Percentiles rank a stretch among this genome's conserved stretches.
These are phyloP conservation scores for Yamadazyma triangularis DNA, from an alignment of 1,139 yeast species.

Conservation along the genomic window DNA sequence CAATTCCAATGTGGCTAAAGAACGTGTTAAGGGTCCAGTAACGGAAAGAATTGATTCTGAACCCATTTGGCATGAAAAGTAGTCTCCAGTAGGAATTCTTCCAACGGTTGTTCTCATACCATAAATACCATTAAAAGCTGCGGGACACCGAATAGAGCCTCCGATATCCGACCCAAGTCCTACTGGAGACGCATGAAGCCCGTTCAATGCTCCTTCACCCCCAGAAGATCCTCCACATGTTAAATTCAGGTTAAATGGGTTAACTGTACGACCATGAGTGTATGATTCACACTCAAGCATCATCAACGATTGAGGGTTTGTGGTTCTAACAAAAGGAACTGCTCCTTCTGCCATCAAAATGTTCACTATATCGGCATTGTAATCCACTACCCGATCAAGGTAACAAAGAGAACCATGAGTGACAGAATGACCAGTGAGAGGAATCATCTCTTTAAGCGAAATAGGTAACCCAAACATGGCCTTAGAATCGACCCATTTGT, in stretches of 20 bases:
- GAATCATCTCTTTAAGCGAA: conserved; percentile 16
- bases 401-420: conserved; percentile 17
- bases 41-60: conserved; percentile 40
- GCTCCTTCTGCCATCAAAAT: conserved; percentile 17
- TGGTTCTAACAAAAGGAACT: conserved; percentile 35
- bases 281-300: conserved; percentile 48
- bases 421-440: conserved; percentile 8
- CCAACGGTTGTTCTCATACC: conserved; percentile 21
- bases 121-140: conserved; percentile 23
- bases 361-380: conserved; percentile 18
- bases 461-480: conserved; percentile 21
- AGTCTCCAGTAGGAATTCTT: conserved; percentile 17
- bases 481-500: conserved; percentile 9
- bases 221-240: conserved; percentile 44
- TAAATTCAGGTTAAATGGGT: conserved; percentile 48
- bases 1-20: conserved; percentile 10
- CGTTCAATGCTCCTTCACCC: conserved; percentile 23
- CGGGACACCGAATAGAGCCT: conserved; percentile 25
- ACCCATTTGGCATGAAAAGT: conserved; percentile 18
- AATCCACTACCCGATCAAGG: conserved; percentile 14
- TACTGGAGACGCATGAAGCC: conserved; percentile 19
- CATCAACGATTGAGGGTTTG: conserved; percentile 56
- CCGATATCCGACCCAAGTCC: conserved; percentile 29
- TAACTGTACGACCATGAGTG: conserved; percentile 48
- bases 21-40: conserved; percentile 39